phyloP scores from a whole-genome alignment of 495 filamentous ascomycete genomes.

The Tuber borchii region DNA sequence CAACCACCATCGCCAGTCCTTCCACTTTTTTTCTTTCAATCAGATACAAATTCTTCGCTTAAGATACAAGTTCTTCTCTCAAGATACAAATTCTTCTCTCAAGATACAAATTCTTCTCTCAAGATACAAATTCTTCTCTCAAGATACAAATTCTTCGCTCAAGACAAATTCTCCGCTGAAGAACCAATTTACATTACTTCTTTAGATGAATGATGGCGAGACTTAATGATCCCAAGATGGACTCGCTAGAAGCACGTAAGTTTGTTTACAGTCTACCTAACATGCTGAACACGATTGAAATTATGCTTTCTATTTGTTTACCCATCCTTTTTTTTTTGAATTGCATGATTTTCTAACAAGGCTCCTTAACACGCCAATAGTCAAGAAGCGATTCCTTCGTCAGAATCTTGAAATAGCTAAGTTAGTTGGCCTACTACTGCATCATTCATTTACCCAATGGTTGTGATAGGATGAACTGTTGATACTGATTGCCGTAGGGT shows the following conservation, averaged over 20 bases:
- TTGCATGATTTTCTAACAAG: neutral
- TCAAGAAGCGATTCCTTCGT: conserved; percentile 49
- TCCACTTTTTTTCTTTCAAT: conserved; percentile 10
- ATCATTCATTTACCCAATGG: conserved; percentile 8
- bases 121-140: conserved; percentile 8
- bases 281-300: conserved; percentile 20
- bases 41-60: conserved; percentile 25
- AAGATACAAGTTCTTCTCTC: conserved; percentile 23
- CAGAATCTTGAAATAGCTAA: conserved; percentile 91
- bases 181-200: conserved; percentile 19
- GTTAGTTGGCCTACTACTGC: conserved; percentile 36
- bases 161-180: no score
- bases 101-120: conserved; percentile 24
- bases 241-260: conserved; percentile 77
- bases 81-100: conserved; percentile 8
- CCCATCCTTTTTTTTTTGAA: neutral
- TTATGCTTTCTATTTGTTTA: neutral
- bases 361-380: conserved; percentile 8
- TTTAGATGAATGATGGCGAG: conserved; percentile 79
- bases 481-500: conserved; percentile 45
- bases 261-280: conserved; percentile 32
- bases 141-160: conserved; percentile 25
- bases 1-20: conserved; percentile 11
- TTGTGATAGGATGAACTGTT: conserved; percentile 11
- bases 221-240: conserved; percentile 70